These are phyloP conservation scores for Auxenochlorella protothecoides DNA, from an alignment of 139 green algal species.

Conservation along the genomic window DNA sequence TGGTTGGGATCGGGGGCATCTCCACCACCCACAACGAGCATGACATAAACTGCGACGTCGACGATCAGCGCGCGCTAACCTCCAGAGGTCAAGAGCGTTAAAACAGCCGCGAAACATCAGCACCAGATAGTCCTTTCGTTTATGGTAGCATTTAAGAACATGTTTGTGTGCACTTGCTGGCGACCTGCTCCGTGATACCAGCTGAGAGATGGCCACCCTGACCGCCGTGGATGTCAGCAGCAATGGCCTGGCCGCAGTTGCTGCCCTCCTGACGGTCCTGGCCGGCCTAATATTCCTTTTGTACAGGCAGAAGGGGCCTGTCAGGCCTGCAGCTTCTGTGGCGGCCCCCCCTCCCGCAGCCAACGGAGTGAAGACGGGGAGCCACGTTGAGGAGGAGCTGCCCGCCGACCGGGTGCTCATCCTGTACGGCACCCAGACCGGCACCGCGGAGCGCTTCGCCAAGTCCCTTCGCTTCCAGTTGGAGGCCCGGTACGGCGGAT, in stretches of 20 bases:
- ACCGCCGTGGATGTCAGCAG: background rate
- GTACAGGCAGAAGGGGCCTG: background rate
- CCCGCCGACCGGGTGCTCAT: constrained; percentile 17
- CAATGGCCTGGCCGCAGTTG: background rate
- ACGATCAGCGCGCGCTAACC: too few species aligned
- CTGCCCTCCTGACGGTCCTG: background rate
- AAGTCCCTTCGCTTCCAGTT: constrained; percentile 58
- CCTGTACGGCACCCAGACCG: constrained; percentile 71
- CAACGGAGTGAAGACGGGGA: constrained; percentile 1
- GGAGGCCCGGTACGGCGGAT: constrained; percentile 40
- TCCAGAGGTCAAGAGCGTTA: too few species aligned
- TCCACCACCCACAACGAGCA: too few species aligned
- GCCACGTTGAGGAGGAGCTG: background rate
- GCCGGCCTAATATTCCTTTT: background rate
- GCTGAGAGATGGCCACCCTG: background rate
- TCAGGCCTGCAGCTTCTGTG: background rate
- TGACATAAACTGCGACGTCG: too few species aligned
- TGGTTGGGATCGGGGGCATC: too few species aligned
- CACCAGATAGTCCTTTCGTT: too few species aligned
- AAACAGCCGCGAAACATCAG: too few species aligned
- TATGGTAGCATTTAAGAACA: too few species aligned
- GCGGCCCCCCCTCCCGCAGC: background rate
- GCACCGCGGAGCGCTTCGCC: constrained; percentile 82
- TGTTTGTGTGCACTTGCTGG: too few species aligned
- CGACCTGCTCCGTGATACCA: too few species aligned